Evolutionary conservation across 2,329 filamentous ascomycete genomes (phyloP), one percentile per base, ranked within the genome.

Genomic region (Talaromyces funiculosus): DNA sequence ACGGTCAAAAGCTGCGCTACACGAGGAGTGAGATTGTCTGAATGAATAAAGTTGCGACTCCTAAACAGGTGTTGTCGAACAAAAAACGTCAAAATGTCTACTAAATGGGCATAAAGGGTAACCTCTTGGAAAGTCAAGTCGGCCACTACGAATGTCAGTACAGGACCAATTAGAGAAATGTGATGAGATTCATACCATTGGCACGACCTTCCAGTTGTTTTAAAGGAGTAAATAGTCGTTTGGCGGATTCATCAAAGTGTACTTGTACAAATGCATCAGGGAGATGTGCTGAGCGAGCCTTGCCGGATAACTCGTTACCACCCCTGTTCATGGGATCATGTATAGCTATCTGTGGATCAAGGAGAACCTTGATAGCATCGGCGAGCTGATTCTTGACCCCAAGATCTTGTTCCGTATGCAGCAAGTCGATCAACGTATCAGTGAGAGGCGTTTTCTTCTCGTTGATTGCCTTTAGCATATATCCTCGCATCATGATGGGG

Each of bases 371-470:
- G 72, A 99, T 88, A 7, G 93, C 91, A 77, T 99, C 94, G 3
- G 92, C 92, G 69, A 97, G 88, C 73, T 97, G 94, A 29, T 91
- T 92, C 76, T 96, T 97, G 64, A 97, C 92, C 0, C 94, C 94
- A 16, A 97, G 80, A 70, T 99, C 94, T 18, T 90, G 88, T 76
- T 99, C 94, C 1, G 94, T 87, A 51, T 97, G 82, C 1, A 99
- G 83, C 43, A 99, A 81, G 67, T 97, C 93, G 61, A 97, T 96
- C 42, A 99, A 79, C 0, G 90, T 95, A 71, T 97, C 94, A 1
- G 92, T 97, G 58, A 99, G 77, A 4, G 91, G 90, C 2, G 87
- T 86, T 67, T 90, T 86, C 71, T 92, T 92, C 65, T 97, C 92
- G 65, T 89, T 88, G 64, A 97, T 88, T 66, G 96, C 91, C 64